Percentiles rank a stretch among this genome's conserved stretches.
Evolutionary conservation across 2,329 filamentous ascomycete species (phyloP).

Genomic region (Malbranchea cinnamomea): DNA sequence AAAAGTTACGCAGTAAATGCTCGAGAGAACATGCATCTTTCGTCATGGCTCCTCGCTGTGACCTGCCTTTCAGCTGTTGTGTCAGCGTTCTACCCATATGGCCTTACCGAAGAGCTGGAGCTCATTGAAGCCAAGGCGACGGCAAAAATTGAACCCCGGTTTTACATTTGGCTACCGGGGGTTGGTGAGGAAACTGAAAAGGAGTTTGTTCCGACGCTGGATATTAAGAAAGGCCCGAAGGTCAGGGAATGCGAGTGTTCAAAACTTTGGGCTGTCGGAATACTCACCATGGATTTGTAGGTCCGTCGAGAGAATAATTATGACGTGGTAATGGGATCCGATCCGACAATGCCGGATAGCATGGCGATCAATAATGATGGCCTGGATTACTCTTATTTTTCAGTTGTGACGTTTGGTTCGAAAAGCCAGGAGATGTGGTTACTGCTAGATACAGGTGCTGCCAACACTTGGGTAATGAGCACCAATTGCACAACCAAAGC

Average conservation of each 20-base stretch:
- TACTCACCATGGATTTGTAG: constrained; percentile 12
- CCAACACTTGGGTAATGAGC: constrained; percentile 73
- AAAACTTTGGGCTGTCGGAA: background rate
- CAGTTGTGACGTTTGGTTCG: constrained; percentile 34
- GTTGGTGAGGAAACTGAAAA: constrained; percentile 11
- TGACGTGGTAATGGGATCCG: constrained; percentile 26
- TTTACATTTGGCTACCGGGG: constrained; percentile 3
- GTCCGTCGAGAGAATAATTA: constrained; percentile 34
- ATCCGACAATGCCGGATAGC: constrained; percentile 30
- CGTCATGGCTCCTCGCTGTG: constrained; percentile 21
- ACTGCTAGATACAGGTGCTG: constrained; percentile 40
- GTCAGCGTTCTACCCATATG: constrained; percentile 31
- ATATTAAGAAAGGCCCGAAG: constrained; percentile 23
- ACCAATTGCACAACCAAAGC: constrained; percentile 49
- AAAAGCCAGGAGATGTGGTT: constrained; percentile 37
- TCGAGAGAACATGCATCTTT: constrained; percentile 22
- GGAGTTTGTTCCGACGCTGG: constrained; percentile 18
- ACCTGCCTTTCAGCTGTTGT: constrained; percentile 19
- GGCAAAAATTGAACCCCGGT: no score
- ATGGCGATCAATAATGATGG: constrained; percentile 40
- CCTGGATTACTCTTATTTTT: constrained; percentile 40
- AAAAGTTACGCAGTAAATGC: constrained; percentile 7
- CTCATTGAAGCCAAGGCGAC: no score
- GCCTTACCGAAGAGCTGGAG: constrained; percentile 6
- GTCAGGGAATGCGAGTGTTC: constrained; percentile 7